Base-by-base conservation (phyloP, 257 asterid genomes). In the Forsythia viridissima region DNA sequence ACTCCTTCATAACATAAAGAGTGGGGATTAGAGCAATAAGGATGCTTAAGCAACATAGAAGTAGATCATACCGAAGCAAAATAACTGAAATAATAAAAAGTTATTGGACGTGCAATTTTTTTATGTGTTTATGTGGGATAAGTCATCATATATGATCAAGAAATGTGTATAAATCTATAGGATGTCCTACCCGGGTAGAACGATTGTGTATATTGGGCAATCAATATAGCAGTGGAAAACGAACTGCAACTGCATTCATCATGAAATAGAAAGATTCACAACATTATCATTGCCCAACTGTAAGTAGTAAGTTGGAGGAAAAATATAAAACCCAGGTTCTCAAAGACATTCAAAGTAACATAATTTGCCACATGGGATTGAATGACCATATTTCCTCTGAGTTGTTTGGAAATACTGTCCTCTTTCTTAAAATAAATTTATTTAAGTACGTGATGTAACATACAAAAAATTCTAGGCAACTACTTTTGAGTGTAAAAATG, bases 1-100 rank as follows among this genome's bases (percentile, higher is more conserved):
- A 86, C 98, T 92, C 93, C 98, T 94, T 39, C 78, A 82, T 51
- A 83, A 61, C 36, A 77, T 3, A 76, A 80, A 81, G 39, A 59
- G 76, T 71, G 68, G 76, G 76, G 51, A 61, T 81, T 72, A 81
- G 78, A 38, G 71, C 16, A 78, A 39, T 59, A 24, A 59, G 41
- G 72, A 21, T 38, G 52, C 44, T 41, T 8, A 52, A 55, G 43
- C 8, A 5, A 15, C 8, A 18, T 15, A 5, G 1, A 57, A 57
- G 21, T 18, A 57, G 30, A 57, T 57, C n/a, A 57, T 8, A n/a
- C 9, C 10, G 3, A 57, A 57, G 30, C 10, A n/a, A 59, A 59
- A 6, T 6, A 59, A 59, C 67, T 8, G 12, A 59, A 59, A 59
- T 7, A 20, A 63, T 63, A n/a, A 1, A 5, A 6, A 6, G 61